These are phyloP conservation scores for Ocimum tenuiflorum DNA, from an alignment of 257 asterid species.

Conservation along the genomic window DNA sequence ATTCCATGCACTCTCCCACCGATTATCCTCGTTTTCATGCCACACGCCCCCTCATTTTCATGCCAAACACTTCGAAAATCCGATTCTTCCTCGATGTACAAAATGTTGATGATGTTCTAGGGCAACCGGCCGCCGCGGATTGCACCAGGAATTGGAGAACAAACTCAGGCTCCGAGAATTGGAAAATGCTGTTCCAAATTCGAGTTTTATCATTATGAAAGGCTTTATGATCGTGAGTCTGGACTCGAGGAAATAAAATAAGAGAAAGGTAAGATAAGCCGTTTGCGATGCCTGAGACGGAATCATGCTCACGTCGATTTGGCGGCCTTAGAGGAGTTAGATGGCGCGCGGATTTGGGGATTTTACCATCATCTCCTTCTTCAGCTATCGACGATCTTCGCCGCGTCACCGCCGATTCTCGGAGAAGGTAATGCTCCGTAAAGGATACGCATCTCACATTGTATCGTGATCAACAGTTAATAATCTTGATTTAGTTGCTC, in stretches of 20 bases:
- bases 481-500: neutral
- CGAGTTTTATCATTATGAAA: neutral
- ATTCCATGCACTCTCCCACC: conserved; percentile 5
- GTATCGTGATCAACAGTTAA: neutral
- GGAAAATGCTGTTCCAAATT: neutral
- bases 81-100: conserved; percentile 2
- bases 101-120: conserved; percentile 15
- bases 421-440: conserved; percentile 62
- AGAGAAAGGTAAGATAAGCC: neutral
- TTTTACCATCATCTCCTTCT: conserved; percentile 63
- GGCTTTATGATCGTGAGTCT: conserved; percentile 13
- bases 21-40: neutral
- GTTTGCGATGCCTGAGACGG: conserved; percentile 29
- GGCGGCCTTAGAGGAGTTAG: conserved; percentile 73
- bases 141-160: neutral
- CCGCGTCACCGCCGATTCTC: conserved; percentile 74
- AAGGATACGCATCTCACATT: neutral
- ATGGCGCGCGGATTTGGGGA: conserved; percentile 96
- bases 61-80: conserved; percentile 19
- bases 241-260: neutral
- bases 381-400: conserved; percentile 82
- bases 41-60: neutral
- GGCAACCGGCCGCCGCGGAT: conserved; percentile 21
- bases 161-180: conserved; percentile 5
- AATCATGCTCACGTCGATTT: conserved; percentile 37